phyloP scores from a whole-genome alignment of 768 basidiomycete genomes.

The Lepiota venenata region DNA sequence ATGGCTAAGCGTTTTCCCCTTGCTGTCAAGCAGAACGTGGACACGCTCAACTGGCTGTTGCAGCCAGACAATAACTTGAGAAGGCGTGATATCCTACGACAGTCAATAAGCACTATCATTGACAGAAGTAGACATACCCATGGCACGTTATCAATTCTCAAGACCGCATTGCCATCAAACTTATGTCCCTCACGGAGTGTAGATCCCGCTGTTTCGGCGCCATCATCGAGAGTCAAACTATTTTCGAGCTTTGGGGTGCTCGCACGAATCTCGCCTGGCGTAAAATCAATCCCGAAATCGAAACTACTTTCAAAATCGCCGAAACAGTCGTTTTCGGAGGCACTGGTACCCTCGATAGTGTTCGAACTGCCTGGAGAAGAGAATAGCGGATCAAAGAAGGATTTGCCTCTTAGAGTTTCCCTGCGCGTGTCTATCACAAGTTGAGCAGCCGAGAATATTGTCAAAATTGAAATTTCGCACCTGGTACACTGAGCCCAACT shows the following conservation, averaged over 20 bases:
- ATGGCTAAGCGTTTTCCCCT: slow-evolving; percentile 83
- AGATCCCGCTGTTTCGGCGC: slow-evolving; percentile 13
- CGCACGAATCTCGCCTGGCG: slow-evolving; percentile 30
- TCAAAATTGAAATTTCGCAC: background rate
- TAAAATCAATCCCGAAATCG: slow-evolving; percentile 37
- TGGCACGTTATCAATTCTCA: slow-evolving; percentile 86
- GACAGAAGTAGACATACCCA: background rate
- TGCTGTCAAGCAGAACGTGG: slow-evolving; percentile 75
- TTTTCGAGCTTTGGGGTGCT: slow-evolving; percentile 42
- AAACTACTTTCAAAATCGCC: slow-evolving; percentile 35
- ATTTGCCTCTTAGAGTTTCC: slow-evolving; percentile 13
- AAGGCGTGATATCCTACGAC: slow-evolving; percentile 77
- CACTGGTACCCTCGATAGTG: slow-evolving; percentile 11
- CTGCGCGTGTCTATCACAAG: background rate
- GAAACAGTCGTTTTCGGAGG: slow-evolving; percentile 8
- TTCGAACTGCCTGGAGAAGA: slow-evolving; percentile 28
- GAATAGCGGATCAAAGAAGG: slow-evolving; percentile 32
- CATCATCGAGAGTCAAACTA: slow-evolving; percentile 13
- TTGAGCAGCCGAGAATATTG: slow-evolving; percentile 4
- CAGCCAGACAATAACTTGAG: slow-evolving; percentile 64
- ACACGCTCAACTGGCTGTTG: slow-evolving; percentile 67
- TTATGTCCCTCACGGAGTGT: slow-evolving; percentile 14
- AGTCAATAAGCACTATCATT: background rate
- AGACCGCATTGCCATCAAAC: slow-evolving; percentile 49
- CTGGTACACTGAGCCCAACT: background rate